phyloP scores from a whole-genome alignment of 2,329 filamentous ascomycete species.

The Hypoxylon sp. region DNA sequence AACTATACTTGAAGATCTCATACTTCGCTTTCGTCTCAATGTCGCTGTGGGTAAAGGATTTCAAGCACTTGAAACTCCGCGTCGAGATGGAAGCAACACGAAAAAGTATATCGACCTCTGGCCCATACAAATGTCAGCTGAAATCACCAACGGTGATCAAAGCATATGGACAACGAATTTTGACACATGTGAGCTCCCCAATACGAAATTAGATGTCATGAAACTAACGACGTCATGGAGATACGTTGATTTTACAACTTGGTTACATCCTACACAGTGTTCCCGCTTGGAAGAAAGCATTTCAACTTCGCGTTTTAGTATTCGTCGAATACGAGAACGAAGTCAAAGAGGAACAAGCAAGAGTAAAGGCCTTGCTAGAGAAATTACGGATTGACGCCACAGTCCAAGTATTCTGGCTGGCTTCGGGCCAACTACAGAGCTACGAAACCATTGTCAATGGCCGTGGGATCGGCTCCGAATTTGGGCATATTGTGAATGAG shows the following conservation, averaged over 20 bases:
- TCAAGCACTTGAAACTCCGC: slow-evolving; percentile 79
- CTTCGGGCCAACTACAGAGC: slow-evolving; percentile 77
- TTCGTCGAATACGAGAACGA: slow-evolving; percentile 93
- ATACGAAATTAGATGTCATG: background rate
- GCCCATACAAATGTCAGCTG: slow-evolving; percentile 95
- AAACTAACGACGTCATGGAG: slow-evolving; percentile 55
- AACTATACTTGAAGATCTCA: slow-evolving; percentile 85
- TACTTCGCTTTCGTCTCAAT: slow-evolving; percentile 84
- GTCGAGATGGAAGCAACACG: slow-evolving; percentile 67
- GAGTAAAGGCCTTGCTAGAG: slow-evolving; percentile 80
- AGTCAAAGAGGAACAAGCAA: slow-evolving; percentile 80
- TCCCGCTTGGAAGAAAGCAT: slow-evolving; percentile 82
- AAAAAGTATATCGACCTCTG: slow-evolving; percentile 90
- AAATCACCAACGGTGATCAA: slow-evolving; percentile 77
- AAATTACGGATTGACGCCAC: slow-evolving; percentile 87
- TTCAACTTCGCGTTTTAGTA: slow-evolving; percentile 81
- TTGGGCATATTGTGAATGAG: slow-evolving; percentile 73
- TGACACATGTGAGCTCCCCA: slow-evolving; percentile 79
- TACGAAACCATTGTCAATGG: slow-evolving; percentile 88
- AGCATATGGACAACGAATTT: slow-evolving; percentile 88
- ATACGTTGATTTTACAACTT: slow-evolving; percentile 85
- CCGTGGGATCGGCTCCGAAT: slow-evolving; percentile 66
- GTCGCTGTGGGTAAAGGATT: slow-evolving; percentile 89
- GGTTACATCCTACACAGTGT: slow-evolving; percentile 89
- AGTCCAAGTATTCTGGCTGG: slow-evolving; percentile 85